Evolutionary conservation across 2,329 filamentous ascomycete species (phyloP).

Genomic region (Trichoderma sp.): DNA sequence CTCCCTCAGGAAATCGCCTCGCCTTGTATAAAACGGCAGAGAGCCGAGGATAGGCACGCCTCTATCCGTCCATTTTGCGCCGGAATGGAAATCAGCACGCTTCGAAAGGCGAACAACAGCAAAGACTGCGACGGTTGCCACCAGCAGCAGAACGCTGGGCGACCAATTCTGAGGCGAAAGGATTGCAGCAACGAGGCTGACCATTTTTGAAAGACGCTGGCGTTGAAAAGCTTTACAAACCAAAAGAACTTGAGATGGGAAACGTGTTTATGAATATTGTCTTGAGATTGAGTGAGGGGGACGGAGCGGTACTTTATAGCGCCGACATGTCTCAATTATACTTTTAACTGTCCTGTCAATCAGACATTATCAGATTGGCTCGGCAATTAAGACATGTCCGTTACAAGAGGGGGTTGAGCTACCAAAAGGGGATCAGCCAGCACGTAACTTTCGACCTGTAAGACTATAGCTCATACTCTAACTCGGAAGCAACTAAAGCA

Average conservation of each 20-base stretch:
- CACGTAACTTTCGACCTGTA: slow-evolving; percentile 10
- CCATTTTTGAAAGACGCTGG: slow-evolving; percentile 4
- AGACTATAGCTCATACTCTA: slow-evolving; percentile 16
- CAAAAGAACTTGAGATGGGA: neutral
- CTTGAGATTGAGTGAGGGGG: neutral
- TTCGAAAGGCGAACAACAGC: slow-evolving; percentile 13
- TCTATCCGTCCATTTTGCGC: slow-evolving; percentile 35
- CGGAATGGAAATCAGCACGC: slow-evolving; percentile 34
- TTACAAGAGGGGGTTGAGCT: neutral
- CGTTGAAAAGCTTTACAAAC: neutral
- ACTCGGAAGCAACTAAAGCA: neutral
- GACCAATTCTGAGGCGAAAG: slow-evolving; percentile 29
- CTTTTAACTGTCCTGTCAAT: neutral
- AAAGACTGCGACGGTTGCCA: slow-evolving; percentile 13
- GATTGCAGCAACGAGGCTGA: slow-evolving; percentile 12
- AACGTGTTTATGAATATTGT: neutral
- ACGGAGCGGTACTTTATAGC: neutral
- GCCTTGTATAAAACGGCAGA: slow-evolving; percentile 50
- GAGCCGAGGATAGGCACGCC: slow-evolving; percentile 50
- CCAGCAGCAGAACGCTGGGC: slow-evolving; percentile 22
- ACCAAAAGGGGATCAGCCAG: neutral
- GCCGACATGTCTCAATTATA: neutral
- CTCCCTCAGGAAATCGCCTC: slow-evolving; percentile 50
- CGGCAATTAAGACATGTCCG: neutral
- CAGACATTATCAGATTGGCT: neutral